phyloP scores from a whole-genome alignment of 306 rosid species.

The Citrullus mucosospermus region DNA sequence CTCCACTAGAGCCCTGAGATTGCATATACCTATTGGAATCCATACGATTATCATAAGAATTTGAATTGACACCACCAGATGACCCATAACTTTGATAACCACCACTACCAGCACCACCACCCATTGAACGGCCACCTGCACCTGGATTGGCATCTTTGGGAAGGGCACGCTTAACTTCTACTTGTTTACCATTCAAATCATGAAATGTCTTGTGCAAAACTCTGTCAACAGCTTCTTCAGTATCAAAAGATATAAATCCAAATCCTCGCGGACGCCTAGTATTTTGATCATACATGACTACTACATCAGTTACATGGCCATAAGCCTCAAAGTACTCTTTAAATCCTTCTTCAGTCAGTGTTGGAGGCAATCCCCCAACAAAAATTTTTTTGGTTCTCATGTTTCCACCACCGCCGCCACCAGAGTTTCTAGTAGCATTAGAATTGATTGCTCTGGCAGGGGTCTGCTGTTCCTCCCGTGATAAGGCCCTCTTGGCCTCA shows the following conservation, averaged over 20 bases:
- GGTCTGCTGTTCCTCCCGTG: constrained; percentile 93
- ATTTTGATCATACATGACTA: constrained; percentile 94
- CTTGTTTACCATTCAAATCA: constrained; percentile 94
- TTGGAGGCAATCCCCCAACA: constrained; percentile 95
- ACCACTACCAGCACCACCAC: constrained; percentile 53
- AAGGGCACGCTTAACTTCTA: constrained; percentile 98
- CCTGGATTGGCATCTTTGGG: constrained; percentile 98
- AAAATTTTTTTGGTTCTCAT: constrained; percentile 86
- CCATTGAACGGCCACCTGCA: constrained; percentile 66
- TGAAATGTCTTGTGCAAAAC: constrained; percentile 93
- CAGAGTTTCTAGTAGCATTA: constrained; percentile 46
- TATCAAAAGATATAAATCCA: constrained; percentile 90
- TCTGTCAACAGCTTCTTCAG: constrained; percentile 92
- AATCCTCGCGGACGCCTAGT: constrained; percentile 97
- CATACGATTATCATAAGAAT: constrained; percentile 75
- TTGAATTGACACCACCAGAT: constrained; percentile 69
- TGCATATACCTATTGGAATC: constrained; percentile 93
- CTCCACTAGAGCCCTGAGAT: constrained; percentile 66
- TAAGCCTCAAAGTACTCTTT: constrained; percentile 74
- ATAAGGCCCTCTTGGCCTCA: constrained; percentile 93
- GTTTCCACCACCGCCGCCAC: constrained; percentile 57
- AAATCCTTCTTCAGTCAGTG: constrained; percentile 75
- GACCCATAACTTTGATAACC: constrained; percentile 81
- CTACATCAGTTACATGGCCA: constrained; percentile 89
- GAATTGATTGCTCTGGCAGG: constrained; percentile 62